Conservation (phyloP, 106 monocot genomes). For the Apostasia shenzhenica region DNA sequence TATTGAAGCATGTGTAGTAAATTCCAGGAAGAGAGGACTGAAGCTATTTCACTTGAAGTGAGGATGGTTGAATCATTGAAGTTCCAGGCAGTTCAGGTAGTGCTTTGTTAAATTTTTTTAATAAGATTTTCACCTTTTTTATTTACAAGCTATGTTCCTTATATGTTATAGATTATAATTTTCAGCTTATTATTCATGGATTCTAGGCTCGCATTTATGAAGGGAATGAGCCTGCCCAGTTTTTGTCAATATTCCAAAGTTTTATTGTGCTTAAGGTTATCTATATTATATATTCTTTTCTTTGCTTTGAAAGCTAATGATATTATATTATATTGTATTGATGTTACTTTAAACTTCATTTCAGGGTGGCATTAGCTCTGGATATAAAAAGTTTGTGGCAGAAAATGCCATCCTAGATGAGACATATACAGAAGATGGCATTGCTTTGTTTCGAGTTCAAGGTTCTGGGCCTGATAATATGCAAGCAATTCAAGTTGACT, state of each 20-base stretch:
- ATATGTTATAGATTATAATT: constrained; percentile 2
- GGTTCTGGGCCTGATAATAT: constrained; percentile 74
- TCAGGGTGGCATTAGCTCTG: constrained; percentile 59
- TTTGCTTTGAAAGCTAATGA: background rate
- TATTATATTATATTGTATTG: background rate
- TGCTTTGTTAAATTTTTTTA: background rate
- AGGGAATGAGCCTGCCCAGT: constrained; percentile 62
- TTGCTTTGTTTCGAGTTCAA: constrained; percentile 61
- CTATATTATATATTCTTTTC: background rate
- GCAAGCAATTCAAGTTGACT: constrained; percentile 75
- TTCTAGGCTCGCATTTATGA: constrained; percentile 46
- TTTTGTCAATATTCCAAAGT: constrained; percentile 56
- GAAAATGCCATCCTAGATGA: constrained; percentile 39
- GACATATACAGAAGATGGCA: constrained; percentile 43
- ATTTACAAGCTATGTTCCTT: background rate
- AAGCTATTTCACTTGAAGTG: constrained; percentile 35
- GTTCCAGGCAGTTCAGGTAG: constrained; percentile 40
- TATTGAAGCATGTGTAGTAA: background rate
- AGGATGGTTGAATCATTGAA: constrained; percentile 53
- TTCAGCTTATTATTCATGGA: background rate
- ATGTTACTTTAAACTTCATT: constrained; percentile 1
- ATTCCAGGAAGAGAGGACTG: constrained; percentile 44
- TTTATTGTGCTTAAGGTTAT: constrained; percentile 49
- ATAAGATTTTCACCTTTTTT: background rate
- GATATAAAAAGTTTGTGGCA: constrained; percentile 40